phyloP scores from a whole-genome alignment of 352 stramenopile species.

The Globisporangium polare region DNA sequence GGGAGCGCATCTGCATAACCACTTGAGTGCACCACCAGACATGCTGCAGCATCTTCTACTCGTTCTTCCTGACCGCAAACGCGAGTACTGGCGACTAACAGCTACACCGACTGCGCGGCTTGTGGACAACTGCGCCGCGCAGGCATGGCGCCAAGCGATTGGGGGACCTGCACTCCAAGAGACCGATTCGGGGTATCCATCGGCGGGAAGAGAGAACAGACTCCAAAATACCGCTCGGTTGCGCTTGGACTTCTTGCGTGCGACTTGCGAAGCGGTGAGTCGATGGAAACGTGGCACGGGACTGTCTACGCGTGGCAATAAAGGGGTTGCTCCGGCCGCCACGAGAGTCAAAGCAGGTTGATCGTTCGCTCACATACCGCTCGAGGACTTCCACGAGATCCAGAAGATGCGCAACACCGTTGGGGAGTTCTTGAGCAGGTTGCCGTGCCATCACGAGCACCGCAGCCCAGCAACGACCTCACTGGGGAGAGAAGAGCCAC shows the following conservation, averaged over 20 bases:
- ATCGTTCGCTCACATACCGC: not conserved
- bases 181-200: not conserved
- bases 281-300: not conserved
- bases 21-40: slow-evolving; percentile 7
- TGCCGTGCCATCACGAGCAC: too few relatives aligned
- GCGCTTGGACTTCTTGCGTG: not conserved
- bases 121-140: not conserved
- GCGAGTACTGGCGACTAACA: not conserved
- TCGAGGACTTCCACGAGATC: not conserved
- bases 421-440: not conserved
- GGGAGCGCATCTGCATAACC: slow-evolving; percentile 2
- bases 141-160: not conserved
- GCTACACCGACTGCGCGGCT: not conserved
- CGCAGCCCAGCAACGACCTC: too few relatives aligned
- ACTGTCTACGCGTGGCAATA: not conserved
- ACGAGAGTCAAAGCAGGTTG: not conserved
- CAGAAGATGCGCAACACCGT: not conserved
- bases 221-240: slow-evolving; percentile 1
- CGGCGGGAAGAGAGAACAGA: not conserved
- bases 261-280: not conserved
- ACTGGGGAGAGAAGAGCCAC: too few relatives aligned
- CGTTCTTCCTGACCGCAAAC: not conserved
- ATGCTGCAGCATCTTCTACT: not conserved
- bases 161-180: slow-evolving; percentile 2
- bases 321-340: not conserved